Conservation (phyloP, 164 flowering plant genomes). For the Macadamia tetraphylla region DNA sequence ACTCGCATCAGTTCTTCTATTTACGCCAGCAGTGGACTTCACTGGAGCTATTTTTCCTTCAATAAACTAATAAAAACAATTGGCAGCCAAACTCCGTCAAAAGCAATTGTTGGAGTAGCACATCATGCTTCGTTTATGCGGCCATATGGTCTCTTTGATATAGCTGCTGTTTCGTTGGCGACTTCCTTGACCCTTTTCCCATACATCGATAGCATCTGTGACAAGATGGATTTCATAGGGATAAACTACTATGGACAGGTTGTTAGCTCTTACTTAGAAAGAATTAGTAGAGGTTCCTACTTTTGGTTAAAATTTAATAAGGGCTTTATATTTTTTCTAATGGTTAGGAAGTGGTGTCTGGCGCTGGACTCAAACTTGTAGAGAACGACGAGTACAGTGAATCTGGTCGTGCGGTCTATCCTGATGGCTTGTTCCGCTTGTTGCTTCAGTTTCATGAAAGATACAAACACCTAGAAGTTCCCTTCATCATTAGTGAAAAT, state of each 20-base stretch:
- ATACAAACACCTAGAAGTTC: slow-evolving; percentile 72
- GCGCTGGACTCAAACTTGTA: slow-evolving; percentile 80
- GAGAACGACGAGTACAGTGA: slow-evolving; percentile 92
- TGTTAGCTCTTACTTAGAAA: not conserved
- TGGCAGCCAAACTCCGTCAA: slow-evolving; percentile 32
- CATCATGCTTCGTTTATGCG: slow-evolving; percentile 94
- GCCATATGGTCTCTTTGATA: slow-evolving; percentile 91
- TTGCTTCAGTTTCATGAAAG: slow-evolving; percentile 87
- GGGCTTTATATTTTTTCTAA: slow-evolving; percentile 2
- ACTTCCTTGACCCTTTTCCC: slow-evolving; percentile 77
- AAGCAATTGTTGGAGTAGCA: slow-evolving; percentile 70
- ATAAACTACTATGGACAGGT: slow-evolving; percentile 99
- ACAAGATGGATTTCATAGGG: slow-evolving; percentile 84
- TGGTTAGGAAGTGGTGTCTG: slow-evolving; percentile 70
- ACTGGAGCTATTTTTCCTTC: slow-evolving; percentile 6
- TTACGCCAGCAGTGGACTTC: not conserved
- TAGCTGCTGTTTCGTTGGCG: slow-evolving; percentile 71
- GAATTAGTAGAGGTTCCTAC: not conserved
- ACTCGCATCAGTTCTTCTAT: not conserved
- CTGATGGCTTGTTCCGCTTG: slow-evolving; percentile 88
- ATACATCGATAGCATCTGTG: slow-evolving; percentile 59
- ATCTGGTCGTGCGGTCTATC: slow-evolving; percentile 95
- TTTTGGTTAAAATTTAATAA: not conserved
- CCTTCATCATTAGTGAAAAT: slow-evolving; percentile 86
- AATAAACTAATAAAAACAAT: no score